Percentiles rank a stretch among this genome's conserved stretches.
Conservation (phyloP, 2,329 filamentous ascomycete species). For the Eurotiales sp. region DNA sequence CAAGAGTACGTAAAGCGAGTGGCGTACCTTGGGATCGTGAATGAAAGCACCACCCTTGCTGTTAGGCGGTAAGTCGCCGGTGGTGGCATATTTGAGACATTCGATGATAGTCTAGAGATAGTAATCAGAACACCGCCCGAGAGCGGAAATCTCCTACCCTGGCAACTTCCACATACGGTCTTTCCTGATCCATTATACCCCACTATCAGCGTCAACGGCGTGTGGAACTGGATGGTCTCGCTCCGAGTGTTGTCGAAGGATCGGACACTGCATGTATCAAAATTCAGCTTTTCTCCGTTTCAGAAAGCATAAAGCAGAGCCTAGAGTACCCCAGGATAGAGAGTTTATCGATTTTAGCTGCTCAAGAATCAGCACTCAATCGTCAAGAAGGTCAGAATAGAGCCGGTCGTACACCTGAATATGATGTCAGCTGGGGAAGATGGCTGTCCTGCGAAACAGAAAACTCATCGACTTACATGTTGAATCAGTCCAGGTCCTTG, state of each 20-base stretch:
- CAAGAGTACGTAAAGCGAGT: background rate
- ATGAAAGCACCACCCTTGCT: constrained; percentile 87
- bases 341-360: constrained; percentile 84
- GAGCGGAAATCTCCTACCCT: too few species aligned
- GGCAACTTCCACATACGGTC: constrained; percentile 52
- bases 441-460: background rate
- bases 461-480: too few species aligned
- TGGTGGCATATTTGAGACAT: constrained; percentile 96
- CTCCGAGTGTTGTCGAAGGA: constrained; percentile 75
- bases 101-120: constrained; percentile 78
- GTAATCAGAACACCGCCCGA: background rate
- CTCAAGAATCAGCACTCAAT: background rate
- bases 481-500: too few species aligned
- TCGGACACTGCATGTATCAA: too few species aligned
- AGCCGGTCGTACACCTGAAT: constrained; percentile 14
- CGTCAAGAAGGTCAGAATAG: constrained; percentile 19
- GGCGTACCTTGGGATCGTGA: constrained; percentile 79
- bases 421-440: constrained; percentile 1
- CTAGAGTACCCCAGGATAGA: constrained; percentile 78
- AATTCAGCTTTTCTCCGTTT: too few species aligned
- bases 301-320: too few species aligned
- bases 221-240: constrained; percentile 82
- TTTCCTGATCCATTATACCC: constrained; percentile 97
- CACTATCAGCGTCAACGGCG: constrained; percentile 91
- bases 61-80: constrained; percentile 88